Percentiles rank a stretch among this genome's conserved stretches.
phyloP scores from a whole-genome alignment of 495 filamentous ascomycete genomes.

The Podospora anserina region DNA sequence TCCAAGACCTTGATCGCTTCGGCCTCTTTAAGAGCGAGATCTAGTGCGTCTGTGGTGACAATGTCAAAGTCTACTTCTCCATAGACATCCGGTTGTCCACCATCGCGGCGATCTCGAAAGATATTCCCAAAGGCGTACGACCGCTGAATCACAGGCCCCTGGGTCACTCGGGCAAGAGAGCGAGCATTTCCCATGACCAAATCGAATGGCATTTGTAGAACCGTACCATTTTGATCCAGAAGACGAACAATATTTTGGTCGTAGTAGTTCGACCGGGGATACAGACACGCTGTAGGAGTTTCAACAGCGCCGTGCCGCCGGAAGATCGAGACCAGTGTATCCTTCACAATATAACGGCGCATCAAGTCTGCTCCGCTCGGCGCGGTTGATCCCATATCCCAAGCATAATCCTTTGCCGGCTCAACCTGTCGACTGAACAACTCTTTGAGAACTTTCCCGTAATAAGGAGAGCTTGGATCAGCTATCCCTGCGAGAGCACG shows the following conservation, averaged over 20 bases:
- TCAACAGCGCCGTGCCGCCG: conserved; percentile 91
- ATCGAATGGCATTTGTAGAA: conserved; percentile 89
- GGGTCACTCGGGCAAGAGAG: conserved; percentile 65
- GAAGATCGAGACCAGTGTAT: conserved; percentile 74
- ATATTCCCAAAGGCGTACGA: conserved; percentile 88
- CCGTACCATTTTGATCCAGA: conserved; percentile 75
- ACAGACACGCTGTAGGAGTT: conserved; percentile 64
- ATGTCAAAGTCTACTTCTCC: conserved; percentile 96
- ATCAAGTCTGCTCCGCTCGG: conserved; percentile 59
- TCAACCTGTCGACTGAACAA: conserved; percentile 70
- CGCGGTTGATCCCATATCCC: conserved; percentile 65
- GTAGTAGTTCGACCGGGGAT: conserved; percentile 80
- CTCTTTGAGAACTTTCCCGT: conserved; percentile 79
- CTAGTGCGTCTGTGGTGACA: conserved; percentile 69
- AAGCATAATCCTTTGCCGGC: conserved; percentile 79
- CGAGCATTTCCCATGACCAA: conserved; percentile 86
- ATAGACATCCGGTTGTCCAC: conserved; percentile 76
- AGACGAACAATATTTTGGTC: conserved; percentile 63
- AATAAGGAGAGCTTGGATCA: conserved; percentile 81
- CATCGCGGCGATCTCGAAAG: conserved; percentile 69
- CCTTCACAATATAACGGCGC: conserved; percentile 70
- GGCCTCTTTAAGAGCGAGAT: conserved; percentile 88
- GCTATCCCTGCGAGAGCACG: conserved; percentile 75
- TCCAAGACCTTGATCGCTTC: conserved; percentile 93
- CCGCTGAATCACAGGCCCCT: conserved; percentile 60